Evolutionary conservation across 2,329 filamentous ascomycete genomes (phyloP).

Genomic region (Parascedosporium putredinis): DNA sequence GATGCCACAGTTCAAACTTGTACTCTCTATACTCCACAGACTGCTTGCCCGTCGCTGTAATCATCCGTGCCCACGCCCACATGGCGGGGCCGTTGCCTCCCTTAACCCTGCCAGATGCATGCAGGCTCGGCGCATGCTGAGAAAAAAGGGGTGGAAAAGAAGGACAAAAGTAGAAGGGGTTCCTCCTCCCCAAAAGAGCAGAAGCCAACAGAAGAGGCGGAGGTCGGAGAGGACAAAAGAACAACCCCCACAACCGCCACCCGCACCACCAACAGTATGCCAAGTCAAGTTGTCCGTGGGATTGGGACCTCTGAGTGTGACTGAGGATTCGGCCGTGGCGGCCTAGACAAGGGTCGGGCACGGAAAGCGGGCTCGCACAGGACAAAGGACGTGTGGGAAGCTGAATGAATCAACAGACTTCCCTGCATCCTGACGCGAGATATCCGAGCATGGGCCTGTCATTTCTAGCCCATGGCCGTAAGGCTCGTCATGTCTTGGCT

Average conservation of each 20-base stretch:
- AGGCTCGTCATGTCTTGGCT: background rate
- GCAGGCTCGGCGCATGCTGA: too few species aligned
- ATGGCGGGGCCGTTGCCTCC: too few species aligned
- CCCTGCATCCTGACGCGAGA: background rate
- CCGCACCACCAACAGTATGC: background rate
- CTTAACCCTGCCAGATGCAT: too few species aligned
- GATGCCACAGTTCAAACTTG: too few species aligned
- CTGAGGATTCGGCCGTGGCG: too few species aligned
- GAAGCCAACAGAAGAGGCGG: background rate
- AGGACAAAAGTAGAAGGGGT: too few species aligned
- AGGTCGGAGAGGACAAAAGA: background rate
- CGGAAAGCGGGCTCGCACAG: background rate
- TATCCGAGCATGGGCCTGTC: background rate
- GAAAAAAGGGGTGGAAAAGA: too few species aligned
- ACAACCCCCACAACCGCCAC: background rate
- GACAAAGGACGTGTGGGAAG: background rate
- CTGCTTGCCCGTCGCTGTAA: too few species aligned
- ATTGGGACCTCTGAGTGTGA: background rate
- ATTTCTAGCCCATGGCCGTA: background rate
- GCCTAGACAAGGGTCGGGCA: too few species aligned
- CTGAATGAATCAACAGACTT: background rate
- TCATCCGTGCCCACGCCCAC: too few species aligned
- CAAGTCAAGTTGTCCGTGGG: background rate
- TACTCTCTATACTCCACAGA: too few species aligned
- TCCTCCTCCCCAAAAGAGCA: too few species aligned